Base-by-base conservation (phyloP, 768 basidiomycete genomes). In the Xerocomellus amylosporus region DNA sequence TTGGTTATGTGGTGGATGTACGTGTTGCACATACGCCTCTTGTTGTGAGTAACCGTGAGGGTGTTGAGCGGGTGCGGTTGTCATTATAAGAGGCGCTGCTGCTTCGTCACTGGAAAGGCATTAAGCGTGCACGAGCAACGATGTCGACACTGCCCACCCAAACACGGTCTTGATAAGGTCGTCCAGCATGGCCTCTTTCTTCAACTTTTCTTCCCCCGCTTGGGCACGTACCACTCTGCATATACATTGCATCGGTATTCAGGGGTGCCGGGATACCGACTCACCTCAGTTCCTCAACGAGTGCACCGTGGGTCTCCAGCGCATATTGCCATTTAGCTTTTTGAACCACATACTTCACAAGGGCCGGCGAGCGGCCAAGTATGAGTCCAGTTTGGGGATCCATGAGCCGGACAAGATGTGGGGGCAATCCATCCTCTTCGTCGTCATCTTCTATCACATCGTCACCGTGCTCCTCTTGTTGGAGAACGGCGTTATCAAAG, bases 241-340 rank as follows among this genome's bases (percentile, higher is more conserved):
- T 5, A 26, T 5, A 20, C 31, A 8, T 56, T 4, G 30, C 13
- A 49, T 55, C 24, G 6, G 7, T 13, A n/a, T 26, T 45, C 31
- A 20, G 15, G 12, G 1, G 7, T 6, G 8, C 24, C 9, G 24
- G 1, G 12, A 22, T 1, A 44, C 14, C 45, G 30, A 50, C 62
- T 34, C 49, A 70, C 69, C 68, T 77, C 58, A 91, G 72, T 67
- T 94, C 88, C 58, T 85, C 81, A 30, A 80, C 71, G 37, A 94
- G 73, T 31, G 75, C 73, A 31, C 82, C 83, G 56, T 90, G 85
- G 63, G 89, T 84, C 53, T 87, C 79, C 30, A 86, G 57, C 14
- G 82, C 84, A 64, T 85, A 88, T 46, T 74, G 75, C 67, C 87
- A 79, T 64, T 92, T 93, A 7, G 93, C 92, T 64, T 94, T 71